Base-by-base conservation (phyloP, 192 early-diverging fungal species). In the Coemansia sp. region DNA sequence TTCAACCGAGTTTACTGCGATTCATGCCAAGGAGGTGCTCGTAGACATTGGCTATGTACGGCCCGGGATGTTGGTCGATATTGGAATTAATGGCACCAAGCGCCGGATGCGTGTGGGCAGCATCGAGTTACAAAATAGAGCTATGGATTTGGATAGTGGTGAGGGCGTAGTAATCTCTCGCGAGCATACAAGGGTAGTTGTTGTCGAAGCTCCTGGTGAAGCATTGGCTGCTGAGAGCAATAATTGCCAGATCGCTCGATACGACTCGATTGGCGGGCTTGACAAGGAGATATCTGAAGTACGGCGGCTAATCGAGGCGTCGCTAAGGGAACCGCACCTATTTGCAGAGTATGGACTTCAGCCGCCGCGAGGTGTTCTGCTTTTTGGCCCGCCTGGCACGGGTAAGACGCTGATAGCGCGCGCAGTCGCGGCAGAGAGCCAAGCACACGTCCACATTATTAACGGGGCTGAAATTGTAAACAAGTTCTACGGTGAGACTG, bases 381-480 rank as follows among this genome's bases (percentile, higher is more conserved):
- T 98, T 7, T 91, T 86, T 76, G 96, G 96, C 0, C 94, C 94
- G 38, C 94, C 95, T 29, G 96, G 96, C 8, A 97, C 96, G 7
- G 96, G 96, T n/a, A 98, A 98, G 76, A 98, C 96, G 9, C 84
- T 98, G 31, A 88, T 98, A 46, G 96, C 95, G 0, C 85, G 94
- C n/a, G 90, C 92, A 12, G 91, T 97, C 0, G 95, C 94, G 0
- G 70, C 84, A 6, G 91, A 92, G 58, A 93, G 90, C n/a, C 82
- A 85, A 1, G 89, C 90, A 0, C 80, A 87, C 72, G 84, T 92
- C 2, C 90, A 91, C n/a, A 78, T 90, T 25, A 87, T 99, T 23
- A 99, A 97, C 66, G 97, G 96, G 0, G 91, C 96, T 0, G 96
- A 98, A 66, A 87, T 98, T 34, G 80, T 94, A 5, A 90, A 91